Evolutionary conservation across 2,329 filamentous ascomycete species (phyloP).

Genomic region (Aspergillus carbonarius): DNA sequence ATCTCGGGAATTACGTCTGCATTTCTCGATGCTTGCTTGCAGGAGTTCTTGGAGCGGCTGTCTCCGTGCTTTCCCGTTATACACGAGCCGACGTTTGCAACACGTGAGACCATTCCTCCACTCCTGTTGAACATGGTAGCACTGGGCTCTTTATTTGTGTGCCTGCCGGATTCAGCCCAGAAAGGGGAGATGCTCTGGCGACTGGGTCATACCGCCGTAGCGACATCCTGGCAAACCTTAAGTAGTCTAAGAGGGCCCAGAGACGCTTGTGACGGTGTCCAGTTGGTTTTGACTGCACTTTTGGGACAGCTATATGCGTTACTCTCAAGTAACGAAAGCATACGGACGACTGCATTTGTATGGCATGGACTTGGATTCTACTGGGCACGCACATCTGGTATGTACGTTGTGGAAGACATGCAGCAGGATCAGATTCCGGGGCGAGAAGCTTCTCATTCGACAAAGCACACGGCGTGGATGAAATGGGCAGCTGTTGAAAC

Average conservation of each 20-base stretch:
- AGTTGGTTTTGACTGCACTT: constrained; percentile 18
- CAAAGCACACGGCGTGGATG: constrained; percentile 15
- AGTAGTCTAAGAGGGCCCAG: constrained; percentile 15
- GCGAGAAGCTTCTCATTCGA: constrained; percentile 1
- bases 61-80: constrained; percentile 18
- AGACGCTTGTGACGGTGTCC: constrained; percentile 20
- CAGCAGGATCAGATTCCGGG: background rate
- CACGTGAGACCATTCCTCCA: constrained; percentile 15
- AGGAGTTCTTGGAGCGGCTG: constrained; percentile 18
- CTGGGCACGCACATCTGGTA: constrained; percentile 21
- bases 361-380: constrained; percentile 23
- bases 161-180: constrained; percentile 9
- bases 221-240: constrained; percentile 21
- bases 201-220: constrained; percentile 20
- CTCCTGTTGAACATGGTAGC: constrained; percentile 23
- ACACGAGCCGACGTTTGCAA: constrained; percentile 16
- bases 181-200: constrained; percentile 24
- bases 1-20: constrained; percentile 17
- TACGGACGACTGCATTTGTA: constrained; percentile 18
- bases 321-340: constrained; percentile 15
- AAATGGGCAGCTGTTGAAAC: constrained; percentile 18
- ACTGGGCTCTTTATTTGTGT: constrained; percentile 20
- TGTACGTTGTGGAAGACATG: constrained; percentile 12
- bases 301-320: constrained; percentile 20
- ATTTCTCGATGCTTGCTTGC: constrained; percentile 20